Conservation (phyloP, 176 grass and related monocot species). For the Bothriochloa decipiens region DNA sequence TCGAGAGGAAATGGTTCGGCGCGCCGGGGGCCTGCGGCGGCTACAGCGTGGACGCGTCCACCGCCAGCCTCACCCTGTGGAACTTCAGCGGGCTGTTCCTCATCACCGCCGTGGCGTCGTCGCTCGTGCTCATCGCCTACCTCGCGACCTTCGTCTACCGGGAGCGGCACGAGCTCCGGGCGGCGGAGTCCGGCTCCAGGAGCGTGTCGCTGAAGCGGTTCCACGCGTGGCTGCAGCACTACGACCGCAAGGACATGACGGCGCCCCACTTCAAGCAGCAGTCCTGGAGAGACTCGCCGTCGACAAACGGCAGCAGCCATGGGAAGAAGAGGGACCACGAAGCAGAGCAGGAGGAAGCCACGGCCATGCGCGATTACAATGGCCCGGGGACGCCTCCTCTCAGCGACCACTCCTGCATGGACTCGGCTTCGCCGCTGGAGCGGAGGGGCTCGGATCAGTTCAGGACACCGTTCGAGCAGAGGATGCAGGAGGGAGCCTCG, state of each 20-base stretch:
- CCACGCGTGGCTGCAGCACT: constrained; percentile 43
- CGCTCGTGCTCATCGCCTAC: constrained; percentile 48
- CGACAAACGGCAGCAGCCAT: neutral
- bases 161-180: constrained; percentile 48
- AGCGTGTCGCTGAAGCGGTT: constrained; percentile 36
- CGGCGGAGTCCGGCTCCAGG: neutral
- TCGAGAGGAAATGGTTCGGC: constrained; percentile 62
- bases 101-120: constrained; percentile 50
- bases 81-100: constrained; percentile 75
- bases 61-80: constrained; percentile 37
- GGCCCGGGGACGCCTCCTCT: neutral
- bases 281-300: neutral
- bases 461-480: constrained; percentile 13
- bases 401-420: neutral
- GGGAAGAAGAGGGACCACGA: neutral
- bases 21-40: constrained; percentile 19
- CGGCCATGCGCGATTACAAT: neutral
- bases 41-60: constrained; percentile 23
- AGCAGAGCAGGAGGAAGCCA: neutral
- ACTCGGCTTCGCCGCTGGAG: neutral
- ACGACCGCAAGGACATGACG: constrained; percentile 40
- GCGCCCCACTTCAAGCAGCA: constrained; percentile 39
- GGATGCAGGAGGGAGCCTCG: neutral
- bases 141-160: constrained; percentile 56
- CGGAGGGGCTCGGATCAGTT: neutral